A percentile compares a stretch with the other conserved stretches of the same genome.
Evolutionary conservation across 2,329 filamentous ascomycete species (phyloP).

Genomic region (Penicillium sp.): DNA sequence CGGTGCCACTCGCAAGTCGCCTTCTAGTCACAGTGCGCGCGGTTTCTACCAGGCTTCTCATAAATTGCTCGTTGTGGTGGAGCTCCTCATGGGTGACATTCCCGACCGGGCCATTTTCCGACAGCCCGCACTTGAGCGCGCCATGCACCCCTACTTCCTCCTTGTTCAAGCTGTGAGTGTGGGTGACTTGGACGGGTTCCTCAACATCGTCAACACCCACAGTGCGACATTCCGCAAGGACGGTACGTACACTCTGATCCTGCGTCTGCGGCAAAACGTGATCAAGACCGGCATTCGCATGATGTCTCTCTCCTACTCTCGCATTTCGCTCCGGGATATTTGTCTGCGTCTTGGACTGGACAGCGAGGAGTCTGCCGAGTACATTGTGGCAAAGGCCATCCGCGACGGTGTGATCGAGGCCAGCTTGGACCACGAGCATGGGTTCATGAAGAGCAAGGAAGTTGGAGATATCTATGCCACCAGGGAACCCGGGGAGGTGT

Average conservation of each 20-base stretch:
- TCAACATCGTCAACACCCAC: slow-evolving; percentile 73
- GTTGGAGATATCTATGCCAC: slow-evolving; percentile 93
- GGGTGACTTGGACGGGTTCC: slow-evolving; percentile 86
- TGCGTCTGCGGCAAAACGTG: slow-evolving; percentile 92
- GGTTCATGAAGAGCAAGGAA: slow-evolving; percentile 98
- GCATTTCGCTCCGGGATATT: slow-evolving; percentile 92
- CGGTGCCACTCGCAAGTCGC: slow-evolving; percentile 88
- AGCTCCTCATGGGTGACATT: slow-evolving; percentile 96
- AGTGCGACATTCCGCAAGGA: slow-evolving; percentile 81
- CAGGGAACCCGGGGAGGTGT: slow-evolving; percentile 87
- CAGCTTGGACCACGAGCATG: slow-evolving; percentile 81
- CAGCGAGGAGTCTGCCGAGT: slow-evolving; percentile 94
- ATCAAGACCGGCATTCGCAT: slow-evolving; percentile 99
- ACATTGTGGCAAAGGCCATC: slow-evolving; percentile 98
- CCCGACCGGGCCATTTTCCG: slow-evolving; percentile 92
- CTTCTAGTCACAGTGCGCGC: slow-evolving; percentile 75
- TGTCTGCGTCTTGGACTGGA: slow-evolving; percentile 89
- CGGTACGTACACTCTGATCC: slow-evolving; percentile 87
- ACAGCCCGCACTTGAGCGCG: slow-evolving; percentile 72
- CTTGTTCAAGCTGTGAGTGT: slow-evolving; percentile 91
- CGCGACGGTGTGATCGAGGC: slow-evolving; percentile 95
- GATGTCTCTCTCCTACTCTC: slow-evolving; percentile 96
- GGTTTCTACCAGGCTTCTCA: slow-evolving; percentile 94
- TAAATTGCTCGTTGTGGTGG: slow-evolving; percentile 91
- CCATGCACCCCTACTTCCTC: slow-evolving; percentile 84